A percentile compares a stretch with the other conserved stretches of the same genome.
Conservation (phyloP, 164 flowering plant species). For the Kingdonia uniflora region DNA sequence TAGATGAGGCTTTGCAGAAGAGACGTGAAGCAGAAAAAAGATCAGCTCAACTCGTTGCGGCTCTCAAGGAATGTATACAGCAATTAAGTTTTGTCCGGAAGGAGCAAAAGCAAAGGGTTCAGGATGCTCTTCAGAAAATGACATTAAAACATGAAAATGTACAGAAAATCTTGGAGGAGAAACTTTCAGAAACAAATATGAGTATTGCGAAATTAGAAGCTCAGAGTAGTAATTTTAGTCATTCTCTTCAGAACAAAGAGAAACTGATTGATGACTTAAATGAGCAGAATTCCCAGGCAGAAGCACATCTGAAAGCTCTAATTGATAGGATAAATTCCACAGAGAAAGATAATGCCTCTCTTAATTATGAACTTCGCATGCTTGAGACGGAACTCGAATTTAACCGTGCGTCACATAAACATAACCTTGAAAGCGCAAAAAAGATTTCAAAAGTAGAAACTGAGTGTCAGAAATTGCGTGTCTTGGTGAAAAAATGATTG, state of each 20-base stretch:
- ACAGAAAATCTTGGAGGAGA: background rate
- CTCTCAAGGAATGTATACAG: conserved; percentile 7
- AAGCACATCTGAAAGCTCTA: conserved; percentile 3
- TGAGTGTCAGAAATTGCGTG: conserved; percentile 5
- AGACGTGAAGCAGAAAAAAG: conserved; percentile 3
- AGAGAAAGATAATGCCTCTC: background rate
- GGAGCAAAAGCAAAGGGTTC: conserved; percentile 5
- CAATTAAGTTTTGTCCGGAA: conserved; percentile 1
- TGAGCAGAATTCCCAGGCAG: conserved; percentile 1
- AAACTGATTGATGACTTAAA: background rate
- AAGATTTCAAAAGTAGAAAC: conserved; percentile 1
- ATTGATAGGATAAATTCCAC: background rate
- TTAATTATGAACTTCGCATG: background rate
- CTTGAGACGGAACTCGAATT: background rate
- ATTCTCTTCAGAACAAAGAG: conserved; percentile 2
- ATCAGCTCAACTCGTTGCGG: conserved; percentile 4
- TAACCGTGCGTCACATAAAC: background rate
- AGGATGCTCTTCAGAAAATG: background rate
- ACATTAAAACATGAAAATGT: background rate
- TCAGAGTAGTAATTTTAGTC: background rate
- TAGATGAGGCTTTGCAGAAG: conserved; percentile 1
- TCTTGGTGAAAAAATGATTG: background rate
- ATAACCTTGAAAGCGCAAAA: background rate
- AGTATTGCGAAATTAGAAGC: background rate
- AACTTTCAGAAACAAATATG: conserved; percentile 1